These are phyloP conservation scores for Crithidia bombi DNA, from an alignment of 208 protist genomes.

Conservation along the genomic window DNA sequence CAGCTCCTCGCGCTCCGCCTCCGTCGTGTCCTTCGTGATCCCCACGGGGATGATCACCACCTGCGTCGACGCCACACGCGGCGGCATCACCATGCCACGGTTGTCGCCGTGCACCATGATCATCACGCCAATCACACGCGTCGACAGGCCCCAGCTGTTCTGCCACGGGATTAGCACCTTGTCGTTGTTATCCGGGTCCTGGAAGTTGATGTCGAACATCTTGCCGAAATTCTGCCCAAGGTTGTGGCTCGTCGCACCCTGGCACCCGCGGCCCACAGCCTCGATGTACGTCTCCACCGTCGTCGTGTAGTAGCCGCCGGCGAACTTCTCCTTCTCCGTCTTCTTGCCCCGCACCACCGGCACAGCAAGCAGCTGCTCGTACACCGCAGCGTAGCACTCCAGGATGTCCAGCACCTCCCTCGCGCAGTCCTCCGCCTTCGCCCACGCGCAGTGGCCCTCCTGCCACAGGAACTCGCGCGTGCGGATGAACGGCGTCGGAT, in stretches of 20 bases:
- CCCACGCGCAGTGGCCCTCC: conserved; percentile 97
- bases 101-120: conserved; percentile 99
- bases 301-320: conserved; percentile 98
- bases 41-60: conserved; percentile 93
- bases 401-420: conserved; percentile 96
- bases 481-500: conserved; percentile 99
- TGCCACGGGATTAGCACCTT: conserved; percentile 95
- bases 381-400: conserved; percentile 95
- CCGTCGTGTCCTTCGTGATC: conserved; percentile 85
- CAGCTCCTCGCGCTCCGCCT: conserved; percentile 58
- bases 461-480: conserved; percentile 99
- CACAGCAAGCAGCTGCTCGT: conserved; percentile 98
- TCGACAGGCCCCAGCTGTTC: conserved; percentile 99
- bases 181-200: conserved; percentile 89
- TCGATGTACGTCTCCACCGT: conserved; percentile 99
- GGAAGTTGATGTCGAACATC: conserved; percentile 98
- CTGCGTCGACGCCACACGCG: conserved; percentile 96
- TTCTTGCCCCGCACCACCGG: conserved; percentile 97
- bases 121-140: conserved; percentile 97
- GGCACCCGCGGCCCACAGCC: conserved; percentile 96
- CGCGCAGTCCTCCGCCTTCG: conserved; percentile 94
- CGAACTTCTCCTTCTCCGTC: conserved; percentile 99
- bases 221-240: conserved; percentile 98
- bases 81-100: conserved; percentile 98
- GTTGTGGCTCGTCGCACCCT: conserved; percentile 96